phyloP scores from a whole-genome alignment of 2,329 filamentous ascomycete species.

The Fusarium devonianum region DNA sequence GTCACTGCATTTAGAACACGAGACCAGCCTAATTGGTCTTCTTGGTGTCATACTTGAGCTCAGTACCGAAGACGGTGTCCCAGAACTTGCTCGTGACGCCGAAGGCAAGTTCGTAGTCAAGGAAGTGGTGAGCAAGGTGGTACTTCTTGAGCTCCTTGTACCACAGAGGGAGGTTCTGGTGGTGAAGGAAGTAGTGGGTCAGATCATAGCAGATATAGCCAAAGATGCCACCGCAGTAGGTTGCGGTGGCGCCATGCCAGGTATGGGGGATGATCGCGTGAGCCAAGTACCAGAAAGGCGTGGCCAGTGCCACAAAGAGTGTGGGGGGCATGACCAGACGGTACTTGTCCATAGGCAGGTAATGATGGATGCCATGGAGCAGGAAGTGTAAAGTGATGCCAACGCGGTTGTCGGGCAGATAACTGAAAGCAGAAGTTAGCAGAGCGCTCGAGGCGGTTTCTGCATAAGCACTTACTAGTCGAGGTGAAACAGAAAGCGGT shows the following conservation, averaged over 20 bases:
- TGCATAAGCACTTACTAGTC: slow-evolving; percentile 71
- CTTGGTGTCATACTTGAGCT: slow-evolving; percentile 60
- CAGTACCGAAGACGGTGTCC: slow-evolving; percentile 91
- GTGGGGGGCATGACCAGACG: slow-evolving; percentile 96
- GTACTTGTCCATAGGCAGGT: slow-evolving; percentile 98
- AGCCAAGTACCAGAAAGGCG: slow-evolving; percentile 91
- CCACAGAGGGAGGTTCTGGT: slow-evolving; percentile 87
- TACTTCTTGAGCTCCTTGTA: slow-evolving; percentile 97
- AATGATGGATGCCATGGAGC: slow-evolving; percentile 96
- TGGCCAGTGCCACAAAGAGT: slow-evolving; percentile 82
- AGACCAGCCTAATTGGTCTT: slow-evolving; percentile 43
- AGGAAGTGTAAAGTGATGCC: slow-evolving; percentile 88
- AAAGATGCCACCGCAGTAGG: slow-evolving; percentile 90
- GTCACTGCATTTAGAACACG: slow-evolving; percentile 2
- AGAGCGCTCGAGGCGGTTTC: not conserved
- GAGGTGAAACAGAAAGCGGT: slow-evolving; percentile 92
- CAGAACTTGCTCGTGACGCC: slow-evolving; percentile 97
- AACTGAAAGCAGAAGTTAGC: slow-evolving; percentile 59
- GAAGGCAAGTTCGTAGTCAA: slow-evolving; percentile 97
- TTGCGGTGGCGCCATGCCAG: slow-evolving; percentile 80
- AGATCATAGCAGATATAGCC: slow-evolving; percentile 96
- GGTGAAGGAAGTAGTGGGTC: slow-evolving; percentile 98
- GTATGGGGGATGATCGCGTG: slow-evolving; percentile 82
- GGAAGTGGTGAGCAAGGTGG: slow-evolving; percentile 95
- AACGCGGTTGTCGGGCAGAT: slow-evolving; percentile 90